Base-by-base conservation (phyloP, 495 filamentous ascomycete species). In the Viridothelium virens region DNA sequence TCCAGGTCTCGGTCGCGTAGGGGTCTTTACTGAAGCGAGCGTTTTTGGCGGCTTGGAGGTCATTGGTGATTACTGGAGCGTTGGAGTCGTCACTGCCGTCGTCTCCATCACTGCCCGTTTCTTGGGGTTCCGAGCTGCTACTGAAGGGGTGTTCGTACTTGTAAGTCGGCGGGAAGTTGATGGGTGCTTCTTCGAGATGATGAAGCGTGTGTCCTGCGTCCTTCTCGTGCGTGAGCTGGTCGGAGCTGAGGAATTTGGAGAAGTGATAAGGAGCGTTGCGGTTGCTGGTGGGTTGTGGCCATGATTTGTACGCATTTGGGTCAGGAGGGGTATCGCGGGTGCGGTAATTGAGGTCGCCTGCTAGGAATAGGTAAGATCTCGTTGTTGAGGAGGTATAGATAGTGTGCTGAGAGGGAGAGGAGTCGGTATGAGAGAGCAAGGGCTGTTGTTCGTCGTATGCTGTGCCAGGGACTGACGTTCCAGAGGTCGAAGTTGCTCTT, bases 261-360 rank as follows among this genome's bases (percentile, higher is more conserved):
- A 78, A 85, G 71, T 90, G 85, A 5, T 74, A 65, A 2, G 80
- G 74, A 63, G 79, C 80, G 47, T 79, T 73, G 33, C 79, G 69
- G 6, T 78, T 73, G 18, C 81, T 80, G 39, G 77, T 71, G 0
- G 85, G 84, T 70, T 89, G 85, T 4, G 88, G 84, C 69, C 87
- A 95, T 0, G 78, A 76, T 5, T 78, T 66, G 36, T 79, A 70
- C 65, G 87, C 84, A 0, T 74, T 70, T 2, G 80, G 75, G 0
- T 73, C 68, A 0, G 94, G 94, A 0, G 81, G 73, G 0, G 76
- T 79, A 71, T 83, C 77, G 7, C 83, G 82, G 11, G 92, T 92
- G 69, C 94, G 89, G 78, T 98, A 98, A 79, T 98, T 98, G 63
- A 98, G 82, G 76, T 98, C 94, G 61, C 94, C 94, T 0, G 88